Percentiles rank a stretch among this genome's conserved stretches.
These are phyloP conservation scores for Beverwykella pulmonaria DNA, from an alignment of 495 filamentous ascomycete genomes.

Conservation along the genomic window DNA sequence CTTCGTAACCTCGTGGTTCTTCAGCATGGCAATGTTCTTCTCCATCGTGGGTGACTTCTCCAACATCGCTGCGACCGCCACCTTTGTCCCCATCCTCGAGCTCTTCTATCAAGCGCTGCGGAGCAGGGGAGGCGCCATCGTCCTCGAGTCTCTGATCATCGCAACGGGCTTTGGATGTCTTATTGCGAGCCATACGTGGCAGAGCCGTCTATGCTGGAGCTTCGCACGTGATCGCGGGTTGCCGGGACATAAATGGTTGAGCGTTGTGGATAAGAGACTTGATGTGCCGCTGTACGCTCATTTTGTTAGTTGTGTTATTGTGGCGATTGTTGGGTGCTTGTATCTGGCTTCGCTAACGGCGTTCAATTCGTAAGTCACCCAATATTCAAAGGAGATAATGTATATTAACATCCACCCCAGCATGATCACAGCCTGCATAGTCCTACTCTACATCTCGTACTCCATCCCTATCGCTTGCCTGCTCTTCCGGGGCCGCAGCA, in stretches of 20 bases:
- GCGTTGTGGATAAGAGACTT: conserved; percentile 53
- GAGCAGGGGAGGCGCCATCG: conserved; percentile 58
- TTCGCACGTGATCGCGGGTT: conserved; percentile 63
- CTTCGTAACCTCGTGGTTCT: conserved; percentile 60
- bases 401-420: conserved; percentile 20
- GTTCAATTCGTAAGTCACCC: conserved; percentile 57
- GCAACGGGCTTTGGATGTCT: conserved; percentile 60
- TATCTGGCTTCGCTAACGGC: conserved; percentile 58
- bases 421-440: conserved; percentile 42
- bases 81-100: conserved; percentile 60
- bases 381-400: neutral
- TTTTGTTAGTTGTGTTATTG: conserved; percentile 53
- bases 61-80: conserved; percentile 52
- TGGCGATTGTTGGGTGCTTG: conserved; percentile 55
- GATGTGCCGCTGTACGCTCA: conserved; percentile 61
- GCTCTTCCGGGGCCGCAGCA: conserved; percentile 38
- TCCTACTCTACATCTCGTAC: conserved; percentile 44
- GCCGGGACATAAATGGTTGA: conserved; percentile 53
- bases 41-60: conserved; percentile 55
- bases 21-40: conserved; percentile 62
- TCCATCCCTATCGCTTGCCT: conserved; percentile 40
- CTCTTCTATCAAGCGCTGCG: conserved; percentile 60
- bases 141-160: conserved; percentile 58
- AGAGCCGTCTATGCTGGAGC: conserved; percentile 62
- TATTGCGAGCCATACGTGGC: conserved; percentile 61